Evolutionary conservation across 2,329 filamentous ascomycete species (phyloP), one percentile per base, ranked within the genome.

Genomic region (Colletotrichum somersetense): DNA sequence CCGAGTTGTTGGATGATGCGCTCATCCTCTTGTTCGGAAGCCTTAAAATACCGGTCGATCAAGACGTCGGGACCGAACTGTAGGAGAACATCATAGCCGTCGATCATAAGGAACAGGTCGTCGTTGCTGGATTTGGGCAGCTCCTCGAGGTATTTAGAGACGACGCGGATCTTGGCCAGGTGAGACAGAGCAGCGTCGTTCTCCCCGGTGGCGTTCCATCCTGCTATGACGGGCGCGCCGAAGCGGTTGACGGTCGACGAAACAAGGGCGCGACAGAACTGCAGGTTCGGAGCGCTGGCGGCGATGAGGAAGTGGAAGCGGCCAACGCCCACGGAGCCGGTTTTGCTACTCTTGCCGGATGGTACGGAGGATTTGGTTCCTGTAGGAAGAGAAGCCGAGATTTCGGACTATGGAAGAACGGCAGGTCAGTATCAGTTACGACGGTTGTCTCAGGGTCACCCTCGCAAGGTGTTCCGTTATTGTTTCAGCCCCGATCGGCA

Each of bases 51-150:
- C 55, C 91, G 86, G 74, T 87, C 81, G 35, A 93, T 85, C 74
- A 93, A 81, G 26, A 92, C 83, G 53, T 91, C 87, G 3, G 89
- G 86, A 0, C 90, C 89, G 2, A 93, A 82, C 78, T 93, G 91
- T 71, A 92, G 89, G 81, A 90, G 89, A 1, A 89, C 84, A 71
- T 92, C 89, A 77, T 89, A 86, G 1, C 88, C 89, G 77, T 93
- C 91, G 7, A 91, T 84, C 58, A 92, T 83, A 69, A 92, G 80
- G 10, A 92, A 85, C 38, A 93, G 79, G 77, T 93, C 91, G 26
- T 89, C 83, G 68, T 90, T 79, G 5, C 80, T 76, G 11, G 73
- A 75, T 2, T 65, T 42, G 11, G 71, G 67, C 3, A 83, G 74
- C 20, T 74, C 73, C 42, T 80, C 68, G 18, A 83, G 75, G 64